A percentile compares a stretch with the other conserved stretches of the same genome.
Evolutionary conservation across 2,329 filamentous ascomycete genomes (phyloP).

Genomic region (Aspergillus ochraceus): DNA sequence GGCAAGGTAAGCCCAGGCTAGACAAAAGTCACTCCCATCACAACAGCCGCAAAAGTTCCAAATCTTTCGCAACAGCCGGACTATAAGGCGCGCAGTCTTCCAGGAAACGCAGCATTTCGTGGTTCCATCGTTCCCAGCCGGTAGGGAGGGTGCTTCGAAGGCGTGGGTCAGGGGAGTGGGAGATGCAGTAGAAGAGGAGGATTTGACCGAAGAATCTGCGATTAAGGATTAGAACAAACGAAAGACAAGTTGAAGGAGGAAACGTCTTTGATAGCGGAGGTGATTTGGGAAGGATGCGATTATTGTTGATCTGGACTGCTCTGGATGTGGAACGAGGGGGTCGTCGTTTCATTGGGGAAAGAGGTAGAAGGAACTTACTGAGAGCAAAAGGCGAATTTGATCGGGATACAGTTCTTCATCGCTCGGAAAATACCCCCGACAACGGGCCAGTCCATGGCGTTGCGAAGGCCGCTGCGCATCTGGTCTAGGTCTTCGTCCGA

Average conservation of each 20-base stretch:
- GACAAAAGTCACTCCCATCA: constrained; percentile 12
- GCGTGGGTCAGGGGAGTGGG: constrained; percentile 36
- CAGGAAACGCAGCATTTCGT: constrained; percentile 42
- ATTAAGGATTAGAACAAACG: not conserved
- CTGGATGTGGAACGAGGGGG: not conserved
- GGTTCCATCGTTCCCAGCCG: constrained; percentile 43
- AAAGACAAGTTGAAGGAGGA: too few species aligned
- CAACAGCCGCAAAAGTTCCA: constrained; percentile 37
- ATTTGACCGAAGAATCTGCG: constrained; percentile 44
- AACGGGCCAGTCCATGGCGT: constrained; percentile 45
- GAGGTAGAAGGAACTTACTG: constrained; percentile 26
- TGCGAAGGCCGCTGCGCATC: constrained; percentile 37
- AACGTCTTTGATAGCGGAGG: not conserved
- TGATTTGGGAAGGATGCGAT: too few species aligned
- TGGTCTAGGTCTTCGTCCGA: constrained; percentile 43
- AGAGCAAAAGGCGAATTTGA: constrained; percentile 44
- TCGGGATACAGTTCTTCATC: constrained; percentile 45
- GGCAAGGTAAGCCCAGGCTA: too few species aligned
- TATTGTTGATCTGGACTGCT: too few species aligned
- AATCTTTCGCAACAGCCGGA: constrained; percentile 41
- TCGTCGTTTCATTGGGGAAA: not conserved
- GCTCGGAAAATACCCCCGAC: constrained; percentile 38
- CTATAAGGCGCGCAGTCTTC: constrained; percentile 39
- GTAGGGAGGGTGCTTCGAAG: constrained; percentile 37
- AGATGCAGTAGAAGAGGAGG: constrained; percentile 44